Evolutionary conservation across 1,284 basidiomycete species (phyloP).

Genomic region (Pseudozyma tsukubaensis): DNA sequence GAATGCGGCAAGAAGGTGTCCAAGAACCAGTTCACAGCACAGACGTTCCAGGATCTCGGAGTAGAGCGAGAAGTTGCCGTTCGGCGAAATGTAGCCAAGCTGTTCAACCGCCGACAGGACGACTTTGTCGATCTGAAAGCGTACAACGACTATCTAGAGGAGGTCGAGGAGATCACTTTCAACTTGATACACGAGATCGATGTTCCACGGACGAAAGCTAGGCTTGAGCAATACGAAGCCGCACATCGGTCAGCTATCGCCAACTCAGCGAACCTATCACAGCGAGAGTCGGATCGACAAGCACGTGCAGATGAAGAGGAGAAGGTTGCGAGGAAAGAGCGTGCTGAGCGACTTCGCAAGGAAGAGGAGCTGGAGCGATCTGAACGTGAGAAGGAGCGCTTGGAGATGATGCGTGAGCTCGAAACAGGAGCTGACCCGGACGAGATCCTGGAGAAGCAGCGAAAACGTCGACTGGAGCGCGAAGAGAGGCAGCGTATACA

Average conservation of each 20-base stretch:
- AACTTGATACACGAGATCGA: slow-evolving; percentile 94
- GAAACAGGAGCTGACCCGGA: slow-evolving; percentile 59
- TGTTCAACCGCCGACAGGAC: slow-evolving; percentile 84
- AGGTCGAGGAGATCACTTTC: slow-evolving; percentile 96
- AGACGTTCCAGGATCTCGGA: slow-evolving; percentile 94
- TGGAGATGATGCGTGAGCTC: slow-evolving; percentile 60
- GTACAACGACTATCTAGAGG: slow-evolving; percentile 97
- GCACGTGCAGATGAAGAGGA: slow-evolving; percentile 54
- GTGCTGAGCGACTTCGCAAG: slow-evolving; percentile 49
- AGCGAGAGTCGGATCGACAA: slow-evolving; percentile 57
- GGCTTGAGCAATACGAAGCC: slow-evolving; percentile 80
- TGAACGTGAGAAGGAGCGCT: slow-evolving; percentile 53
- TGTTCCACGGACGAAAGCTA: slow-evolving; percentile 83
- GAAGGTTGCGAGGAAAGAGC: slow-evolving; percentile 47
- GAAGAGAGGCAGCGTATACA: slow-evolving; percentile 37
- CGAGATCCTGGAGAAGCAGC: slow-evolving; percentile 47
- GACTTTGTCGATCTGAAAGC: slow-evolving; percentile 84
- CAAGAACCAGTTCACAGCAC: slow-evolving; percentile 92
- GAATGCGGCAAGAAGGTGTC: slow-evolving; percentile 89
- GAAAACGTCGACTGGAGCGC: slow-evolving; percentile 48
- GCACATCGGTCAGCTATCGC: slow-evolving; percentile 57
- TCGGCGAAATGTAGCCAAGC: slow-evolving; percentile 84
- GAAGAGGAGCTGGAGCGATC: slow-evolving; percentile 58
- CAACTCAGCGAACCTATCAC: slow-evolving; percentile 46
- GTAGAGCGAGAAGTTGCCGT: slow-evolving; percentile 97